Base-by-base conservation (phyloP, 73 alveolate genomes). In the Paramecium caudatum region DNA sequence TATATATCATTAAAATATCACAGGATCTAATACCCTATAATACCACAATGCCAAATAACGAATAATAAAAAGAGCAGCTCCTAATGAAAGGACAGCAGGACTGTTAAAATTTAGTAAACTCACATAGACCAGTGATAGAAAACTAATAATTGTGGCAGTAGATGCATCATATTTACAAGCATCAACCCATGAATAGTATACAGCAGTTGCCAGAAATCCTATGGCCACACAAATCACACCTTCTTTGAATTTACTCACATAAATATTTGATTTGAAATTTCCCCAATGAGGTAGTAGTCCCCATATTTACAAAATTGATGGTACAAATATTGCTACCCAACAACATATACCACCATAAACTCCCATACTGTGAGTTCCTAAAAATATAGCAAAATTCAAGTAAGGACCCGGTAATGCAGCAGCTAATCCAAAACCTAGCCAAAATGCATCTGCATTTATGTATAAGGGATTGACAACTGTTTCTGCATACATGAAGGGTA, bases 341-440 rank as follows among this genome's bases (percentile, higher is more conserved):
- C 84, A 68, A 16, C 47, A 68, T 3, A 68, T 10, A 13, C 84
- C 84, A 8, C 84, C 84, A 30, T 30, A 15, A 16, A 68, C 7
- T 0, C 84, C 84, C 61, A 68, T 34, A 36, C 84, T 68, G 13
- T 32, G 47, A n/a, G 84, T 37, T 33, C 84, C 84, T 25, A 68
- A 68, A 30, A 68, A 68, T 30, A 68, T 68, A 37, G 84, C 84
- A 16, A 68, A 68, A 68, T 68, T 68, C 30, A 68, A 68, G 34
- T 68, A 68, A 25, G 84, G 84, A 34, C 84, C 84, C 7, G 84
- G 84, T 33, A 68, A 68, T 13, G 84, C 47, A 34, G 84, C 84
- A 3, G 84, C 84, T 25, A 68, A n/a, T 68, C 84, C 84, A 3
- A 68, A 68, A 32, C 61, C 47, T 25, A 68, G 19, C 84, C 84